A percentile compares a stretch with the other conserved stretches of the same genome.
These are phyloP conservation scores for Calycina marina DNA, from an alignment of 2,329 filamentous ascomycete genomes.

Conservation along the genomic window DNA sequence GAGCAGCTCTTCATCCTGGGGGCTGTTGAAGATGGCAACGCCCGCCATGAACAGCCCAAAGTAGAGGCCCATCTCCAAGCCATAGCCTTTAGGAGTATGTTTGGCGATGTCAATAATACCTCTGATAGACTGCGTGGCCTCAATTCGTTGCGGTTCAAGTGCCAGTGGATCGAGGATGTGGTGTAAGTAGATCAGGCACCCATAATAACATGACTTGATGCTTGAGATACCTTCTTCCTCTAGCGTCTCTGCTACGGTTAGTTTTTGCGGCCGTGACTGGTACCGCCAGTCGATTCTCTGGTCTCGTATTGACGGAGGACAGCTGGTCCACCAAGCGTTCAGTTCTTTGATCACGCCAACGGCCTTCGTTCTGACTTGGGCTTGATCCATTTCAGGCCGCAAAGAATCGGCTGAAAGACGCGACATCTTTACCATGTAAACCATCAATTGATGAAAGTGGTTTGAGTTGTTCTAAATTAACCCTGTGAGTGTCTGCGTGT, in stretches of 20 bases:
- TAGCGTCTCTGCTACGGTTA: constrained; percentile 17
- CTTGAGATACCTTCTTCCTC: constrained; percentile 20
- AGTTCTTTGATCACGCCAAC: constrained; percentile 11
- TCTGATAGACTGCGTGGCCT: constrained; percentile 15
- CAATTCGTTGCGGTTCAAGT: constrained; percentile 8
- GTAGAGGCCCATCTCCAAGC: constrained; percentile 21
- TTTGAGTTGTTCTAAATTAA: constrained; percentile 9
- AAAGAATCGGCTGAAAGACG: constrained; percentile 18
- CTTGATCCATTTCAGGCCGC: constrained; percentile 10
- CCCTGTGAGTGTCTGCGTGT: no score
- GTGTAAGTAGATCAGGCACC: constrained; percentile 18
- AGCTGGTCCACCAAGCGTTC: constrained; percentile 15
- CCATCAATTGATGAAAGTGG: constrained; percentile 19
- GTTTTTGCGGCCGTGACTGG: constrained; percentile 13
- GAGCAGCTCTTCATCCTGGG: constrained; percentile 15
- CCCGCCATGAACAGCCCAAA: constrained; percentile 21
- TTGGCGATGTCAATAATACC: constrained; percentile 18
- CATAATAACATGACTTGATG: constrained; percentile 17
- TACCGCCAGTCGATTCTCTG: constrained; percentile 18
- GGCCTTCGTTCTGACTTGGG: constrained; percentile 9
- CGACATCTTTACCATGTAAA: constrained; percentile 18
- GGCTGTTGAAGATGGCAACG: constrained; percentile 17
- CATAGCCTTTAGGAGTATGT: constrained; percentile 19
- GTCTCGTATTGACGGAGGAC: constrained; percentile 14
- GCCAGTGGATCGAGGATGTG: constrained; percentile 19